A percentile compares a stretch with the other conserved stretches of the same genome.
These are phyloP conservation scores for Phoenix roebelenii DNA, from an alignment of 176 grass and related monocot species.

Conservation along the genomic window DNA sequence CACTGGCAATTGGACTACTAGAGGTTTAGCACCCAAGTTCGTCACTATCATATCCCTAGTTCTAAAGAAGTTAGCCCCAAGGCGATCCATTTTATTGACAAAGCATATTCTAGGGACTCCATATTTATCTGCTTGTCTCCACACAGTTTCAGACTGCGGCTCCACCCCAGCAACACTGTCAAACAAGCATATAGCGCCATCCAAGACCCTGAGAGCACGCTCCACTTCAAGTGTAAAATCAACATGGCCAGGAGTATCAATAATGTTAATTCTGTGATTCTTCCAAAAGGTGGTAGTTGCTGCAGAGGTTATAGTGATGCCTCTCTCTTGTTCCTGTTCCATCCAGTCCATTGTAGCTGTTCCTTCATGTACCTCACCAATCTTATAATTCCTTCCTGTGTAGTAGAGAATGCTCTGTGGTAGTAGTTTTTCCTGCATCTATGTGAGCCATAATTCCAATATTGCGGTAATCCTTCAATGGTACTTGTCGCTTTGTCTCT, in stretches of 20 bases:
- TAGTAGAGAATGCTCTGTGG: constrained; percentile 90
- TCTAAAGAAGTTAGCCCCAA: constrained; percentile 91
- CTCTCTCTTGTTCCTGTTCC: constrained; percentile 97
- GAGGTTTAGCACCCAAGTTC: constrained; percentile 92
- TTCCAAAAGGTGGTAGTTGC: constrained; percentile 95
- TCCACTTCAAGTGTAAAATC: constrained; percentile 99
- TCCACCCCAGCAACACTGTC: constrained; percentile 98
- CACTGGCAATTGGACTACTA: constrained; percentile 89
- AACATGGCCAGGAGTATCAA: constrained; percentile 93
- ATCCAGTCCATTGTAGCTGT: constrained; percentile 99
- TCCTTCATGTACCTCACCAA: constrained; percentile 94
- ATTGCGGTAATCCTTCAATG: constrained; percentile 83
- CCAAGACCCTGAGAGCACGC: constrained; percentile 86
- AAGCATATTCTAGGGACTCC: constrained; percentile 96
- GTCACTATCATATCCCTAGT: constrained; percentile 95
- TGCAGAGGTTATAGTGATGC: constrained; percentile 96
- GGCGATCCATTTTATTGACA: constrained; percentile 95
- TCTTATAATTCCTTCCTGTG: constrained; percentile 96
- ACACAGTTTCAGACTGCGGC: constrained; percentile 96
- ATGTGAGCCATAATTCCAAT: constrained; percentile 99
- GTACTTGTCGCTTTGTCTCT: constrained; percentile 37
- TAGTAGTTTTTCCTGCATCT: constrained; percentile 98
- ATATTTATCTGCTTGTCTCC: constrained; percentile 97
- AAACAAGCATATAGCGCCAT: constrained; percentile 95
- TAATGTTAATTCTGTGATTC: constrained; percentile 97